Percentiles rank a stretch among this genome's conserved stretches.
phyloP scores from a whole-genome alignment of 495 filamentous ascomycete genomes.

The Friedmanniomyces endolithicus region DNA sequence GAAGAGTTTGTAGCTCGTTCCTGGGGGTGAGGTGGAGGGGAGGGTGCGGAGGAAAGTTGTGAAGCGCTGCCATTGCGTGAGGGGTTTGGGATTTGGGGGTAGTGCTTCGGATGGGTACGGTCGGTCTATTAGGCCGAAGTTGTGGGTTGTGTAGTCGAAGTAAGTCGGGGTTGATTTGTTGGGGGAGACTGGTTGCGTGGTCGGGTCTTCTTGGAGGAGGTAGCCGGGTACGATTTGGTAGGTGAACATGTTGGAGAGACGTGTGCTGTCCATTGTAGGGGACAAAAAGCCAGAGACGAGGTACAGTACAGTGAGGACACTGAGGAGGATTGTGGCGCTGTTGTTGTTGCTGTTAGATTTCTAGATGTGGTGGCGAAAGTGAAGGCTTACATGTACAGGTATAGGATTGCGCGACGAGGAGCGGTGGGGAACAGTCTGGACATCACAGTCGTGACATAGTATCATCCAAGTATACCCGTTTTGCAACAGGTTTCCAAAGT shows the following conservation, averaged over 20 bases:
- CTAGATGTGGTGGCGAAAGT: neutral
- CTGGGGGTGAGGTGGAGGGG: constrained; percentile 12
- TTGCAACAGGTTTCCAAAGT: too few relatives aligned
- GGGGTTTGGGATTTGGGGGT: constrained; percentile 18
- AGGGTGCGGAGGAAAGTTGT: constrained; percentile 16
- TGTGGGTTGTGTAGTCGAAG: constrained; percentile 46
- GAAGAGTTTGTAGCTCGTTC: constrained; percentile 24
- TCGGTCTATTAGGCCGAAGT: constrained; percentile 52
- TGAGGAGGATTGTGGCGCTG: neutral
- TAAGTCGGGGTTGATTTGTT: constrained; percentile 35
- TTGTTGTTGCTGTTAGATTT: neutral
- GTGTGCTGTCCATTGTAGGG: neutral
- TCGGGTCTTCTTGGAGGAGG: constrained; percentile 54
- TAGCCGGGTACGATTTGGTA: constrained; percentile 4
- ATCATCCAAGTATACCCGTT: neutral
- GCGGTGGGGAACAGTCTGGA: neutral
- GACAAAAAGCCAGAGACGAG: neutral
- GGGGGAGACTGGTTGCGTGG: constrained; percentile 48
- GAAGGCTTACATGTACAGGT: neutral
- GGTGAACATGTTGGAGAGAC: neutral
- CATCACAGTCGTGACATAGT: neutral
- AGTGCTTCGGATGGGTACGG: constrained; percentile 37
- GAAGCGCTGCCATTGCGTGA: constrained; percentile 27
- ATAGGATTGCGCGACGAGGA: neutral
- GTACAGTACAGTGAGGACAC: neutral